Evolutionary conservation across 139 green algal species (phyloP).

Genomic region (Zygnema cylindricum): DNA sequence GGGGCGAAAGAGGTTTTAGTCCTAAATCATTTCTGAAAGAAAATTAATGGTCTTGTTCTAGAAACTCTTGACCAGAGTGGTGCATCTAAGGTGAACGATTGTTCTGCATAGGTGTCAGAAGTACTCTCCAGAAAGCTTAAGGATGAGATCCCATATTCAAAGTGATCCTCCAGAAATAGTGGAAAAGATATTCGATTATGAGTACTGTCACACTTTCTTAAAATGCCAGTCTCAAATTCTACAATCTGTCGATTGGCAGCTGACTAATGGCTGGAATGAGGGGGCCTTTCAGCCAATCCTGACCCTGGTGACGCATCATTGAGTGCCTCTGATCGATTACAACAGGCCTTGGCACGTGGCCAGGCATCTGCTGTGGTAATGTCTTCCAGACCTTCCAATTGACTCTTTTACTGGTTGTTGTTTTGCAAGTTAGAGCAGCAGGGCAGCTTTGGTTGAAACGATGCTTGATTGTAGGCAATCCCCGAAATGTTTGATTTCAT

Average conservation of each 20-base stretch:
- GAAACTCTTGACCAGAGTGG: too few relatives aligned
- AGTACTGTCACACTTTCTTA: background rate
- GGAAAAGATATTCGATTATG: background rate
- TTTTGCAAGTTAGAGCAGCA: too few relatives aligned
- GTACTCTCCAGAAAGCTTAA: too few relatives aligned
- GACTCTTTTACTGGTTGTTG: too few relatives aligned
- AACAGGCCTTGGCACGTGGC: background rate
- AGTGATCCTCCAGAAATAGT: background rate
- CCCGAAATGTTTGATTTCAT: too few relatives aligned
- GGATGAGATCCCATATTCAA: background rate
- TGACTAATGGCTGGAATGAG: background rate
- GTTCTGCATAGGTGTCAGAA: too few relatives aligned
- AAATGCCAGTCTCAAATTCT: background rate
- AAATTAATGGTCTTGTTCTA: too few relatives aligned
- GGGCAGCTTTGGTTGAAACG: too few relatives aligned
- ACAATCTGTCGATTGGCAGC: background rate
- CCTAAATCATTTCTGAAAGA: too few relatives aligned
- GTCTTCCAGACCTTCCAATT: too few relatives aligned
- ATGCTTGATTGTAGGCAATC: too few relatives aligned
- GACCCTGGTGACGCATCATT: background rate
- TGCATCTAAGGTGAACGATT: too few relatives aligned
- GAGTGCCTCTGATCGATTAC: background rate
- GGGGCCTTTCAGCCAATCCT: conserved; percentile 10
- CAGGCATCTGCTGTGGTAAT: conserved; percentile 11
- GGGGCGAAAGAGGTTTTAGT: conserved; percentile 24